A percentile compares a stretch with the other conserved stretches of the same genome.
phyloP scores from a whole-genome alignment of 2,329 filamentous ascomycete genomes.

The Alternaria longipes region DNA sequence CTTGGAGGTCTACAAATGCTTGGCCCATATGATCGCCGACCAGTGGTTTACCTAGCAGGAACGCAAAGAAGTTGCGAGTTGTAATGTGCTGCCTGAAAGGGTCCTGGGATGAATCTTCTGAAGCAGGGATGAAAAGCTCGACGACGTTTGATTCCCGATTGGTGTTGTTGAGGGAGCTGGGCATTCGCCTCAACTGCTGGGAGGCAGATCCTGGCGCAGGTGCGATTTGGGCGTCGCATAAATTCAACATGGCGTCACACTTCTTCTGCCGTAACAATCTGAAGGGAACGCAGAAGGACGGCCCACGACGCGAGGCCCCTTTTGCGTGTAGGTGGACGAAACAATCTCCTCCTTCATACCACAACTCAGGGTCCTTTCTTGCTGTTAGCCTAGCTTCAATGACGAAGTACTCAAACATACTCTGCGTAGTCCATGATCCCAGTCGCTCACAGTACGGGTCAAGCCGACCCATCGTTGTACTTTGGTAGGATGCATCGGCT shows the following conservation, averaged over 20 bases:
- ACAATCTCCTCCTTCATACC: constrained; percentile 73
- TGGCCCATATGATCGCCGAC: constrained; percentile 73
- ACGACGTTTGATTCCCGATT: constrained; percentile 43
- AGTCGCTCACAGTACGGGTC: constrained; percentile 46
- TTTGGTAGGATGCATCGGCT: constrained; percentile 32
- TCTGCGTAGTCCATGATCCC: constrained; percentile 56
- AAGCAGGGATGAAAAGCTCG: constrained; percentile 76
- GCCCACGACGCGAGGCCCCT: constrained; percentile 70
- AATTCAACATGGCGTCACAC: constrained; percentile 68
- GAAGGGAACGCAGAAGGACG: constrained; percentile 73
- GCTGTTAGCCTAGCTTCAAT: constrained; percentile 11
- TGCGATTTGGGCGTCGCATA: constrained; percentile 49
- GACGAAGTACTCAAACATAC: constrained; percentile 43
- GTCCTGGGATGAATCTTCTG: constrained; percentile 62
- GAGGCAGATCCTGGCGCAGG: constrained; percentile 20
- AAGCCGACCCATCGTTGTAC: constrained; percentile 48
- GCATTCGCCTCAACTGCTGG: constrained; percentile 23
- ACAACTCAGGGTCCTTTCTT: constrained; percentile 74
- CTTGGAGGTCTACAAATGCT: constrained; percentile 70
- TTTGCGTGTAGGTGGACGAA: constrained; percentile 73
- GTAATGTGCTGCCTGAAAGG: constrained; percentile 71
- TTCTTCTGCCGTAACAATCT: constrained; percentile 64
- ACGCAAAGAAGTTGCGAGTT: constrained; percentile 80
- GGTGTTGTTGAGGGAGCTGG: constrained; percentile 53
- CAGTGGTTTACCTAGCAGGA: constrained; percentile 70